These are phyloP conservation scores for Irpex lacteus DNA, from an alignment of 1,284 basidiomycete genomes.

Conservation along the genomic window DNA sequence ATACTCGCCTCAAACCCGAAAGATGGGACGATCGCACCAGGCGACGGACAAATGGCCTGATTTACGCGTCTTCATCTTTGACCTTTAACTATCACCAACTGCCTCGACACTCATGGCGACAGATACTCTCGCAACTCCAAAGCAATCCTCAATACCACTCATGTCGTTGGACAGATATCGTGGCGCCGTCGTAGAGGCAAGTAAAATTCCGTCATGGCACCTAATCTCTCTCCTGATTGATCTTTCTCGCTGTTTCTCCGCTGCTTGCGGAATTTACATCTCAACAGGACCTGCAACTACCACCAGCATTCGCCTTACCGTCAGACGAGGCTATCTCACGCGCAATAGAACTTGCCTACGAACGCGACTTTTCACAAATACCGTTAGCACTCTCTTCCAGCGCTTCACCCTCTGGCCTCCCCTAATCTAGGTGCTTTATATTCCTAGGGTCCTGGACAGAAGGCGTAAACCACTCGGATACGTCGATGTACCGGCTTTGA, in stretches of 20 bases:
- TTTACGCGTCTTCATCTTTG: conserved; percentile 1
- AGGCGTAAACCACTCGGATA: conserved; percentile 79
- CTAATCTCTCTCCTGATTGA: neutral
- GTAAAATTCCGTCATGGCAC: conserved; percentile 10
- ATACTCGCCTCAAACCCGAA: neutral
- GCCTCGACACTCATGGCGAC: neutral
- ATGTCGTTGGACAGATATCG: conserved; percentile 57
- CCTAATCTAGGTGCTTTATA: neutral
- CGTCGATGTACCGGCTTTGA: conserved; percentile 72
- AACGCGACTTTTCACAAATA: conserved; percentile 87
- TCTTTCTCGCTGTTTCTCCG: neutral
- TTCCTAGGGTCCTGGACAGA: conserved; percentile 67
- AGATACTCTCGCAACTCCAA: neutral
- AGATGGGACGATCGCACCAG: neutral
- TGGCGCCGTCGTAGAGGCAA: conserved; percentile 78
- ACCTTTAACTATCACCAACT: neutral
- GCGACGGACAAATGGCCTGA: neutral
- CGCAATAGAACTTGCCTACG: conserved; percentile 84
- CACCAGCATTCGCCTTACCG: conserved; percentile 85
- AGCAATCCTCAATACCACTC: neutral
- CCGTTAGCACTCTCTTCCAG: conserved; percentile 52
- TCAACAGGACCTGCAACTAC: conserved; percentile 79
- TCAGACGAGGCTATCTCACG: conserved; percentile 65
- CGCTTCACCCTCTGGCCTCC: neutral
- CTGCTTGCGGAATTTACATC: neutral